Percentiles rank a stretch among this genome's conserved stretches.
phyloP scores from a whole-genome alignment of 139 green algal genomes.

The Chlamydomonas schloesseri region DNA sequence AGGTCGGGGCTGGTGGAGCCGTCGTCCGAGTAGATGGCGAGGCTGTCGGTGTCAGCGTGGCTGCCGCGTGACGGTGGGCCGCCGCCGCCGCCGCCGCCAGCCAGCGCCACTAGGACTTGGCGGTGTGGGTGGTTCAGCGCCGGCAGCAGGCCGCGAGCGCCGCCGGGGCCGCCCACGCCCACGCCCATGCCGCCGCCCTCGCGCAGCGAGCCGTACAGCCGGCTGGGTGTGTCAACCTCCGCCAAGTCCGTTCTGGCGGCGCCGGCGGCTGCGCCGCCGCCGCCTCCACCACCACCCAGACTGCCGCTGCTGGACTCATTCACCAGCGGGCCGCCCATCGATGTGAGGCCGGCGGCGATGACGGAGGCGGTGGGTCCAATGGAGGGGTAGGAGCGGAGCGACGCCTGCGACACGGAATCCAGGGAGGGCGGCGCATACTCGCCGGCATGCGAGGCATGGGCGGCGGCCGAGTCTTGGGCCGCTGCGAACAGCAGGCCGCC shows the following conservation, averaged over 20 bases:
- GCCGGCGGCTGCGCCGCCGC: too few relatives aligned
- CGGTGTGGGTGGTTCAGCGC: too few relatives aligned
- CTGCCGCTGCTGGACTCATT: too few relatives aligned
- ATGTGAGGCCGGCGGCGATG: background rate
- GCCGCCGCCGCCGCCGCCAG: too few relatives aligned
- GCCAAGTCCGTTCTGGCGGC: too few relatives aligned
- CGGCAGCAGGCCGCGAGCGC: too few relatives aligned
- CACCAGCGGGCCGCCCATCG: too few relatives aligned
- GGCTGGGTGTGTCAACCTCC: too few relatives aligned
- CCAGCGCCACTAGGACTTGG: too few relatives aligned
- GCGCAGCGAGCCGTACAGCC: background rate
- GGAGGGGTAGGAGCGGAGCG: background rate
- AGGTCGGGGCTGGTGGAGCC: constrained; percentile 25
- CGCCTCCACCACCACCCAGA: too few relatives aligned
- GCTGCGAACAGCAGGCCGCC: too few relatives aligned
- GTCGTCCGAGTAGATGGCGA: constrained; percentile 21
- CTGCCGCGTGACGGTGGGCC: background rate
- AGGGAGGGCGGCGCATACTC: background rate
- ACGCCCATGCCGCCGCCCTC: background rate
- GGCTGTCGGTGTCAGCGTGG: background rate
- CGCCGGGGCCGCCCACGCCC: too few relatives aligned
- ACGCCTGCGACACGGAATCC: background rate
- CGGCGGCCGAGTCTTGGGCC: background rate
- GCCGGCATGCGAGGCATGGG: background rate
- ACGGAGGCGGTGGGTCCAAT: background rate